Percentiles rank a stretch among this genome's conserved stretches.
Evolutionary conservation across 768 basidiomycete species (phyloP).

Genomic region (Auriscalpium microsporum): DNA sequence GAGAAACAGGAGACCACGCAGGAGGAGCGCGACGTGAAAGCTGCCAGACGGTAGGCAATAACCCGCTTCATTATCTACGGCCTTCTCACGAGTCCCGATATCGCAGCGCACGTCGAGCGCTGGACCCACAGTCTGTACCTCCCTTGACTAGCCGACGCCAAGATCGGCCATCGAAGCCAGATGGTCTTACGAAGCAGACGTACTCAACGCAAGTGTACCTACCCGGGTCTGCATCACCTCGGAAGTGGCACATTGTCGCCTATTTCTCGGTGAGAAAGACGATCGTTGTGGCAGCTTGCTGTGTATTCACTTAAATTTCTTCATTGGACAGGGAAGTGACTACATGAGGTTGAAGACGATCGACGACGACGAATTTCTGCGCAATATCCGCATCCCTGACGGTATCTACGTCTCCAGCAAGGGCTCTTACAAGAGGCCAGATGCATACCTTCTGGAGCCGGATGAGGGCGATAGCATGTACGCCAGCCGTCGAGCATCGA

Average conservation of each 20-base stretch:
- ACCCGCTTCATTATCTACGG: not conserved
- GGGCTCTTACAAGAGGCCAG: conserved; percentile 21
- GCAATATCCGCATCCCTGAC: conserved; percentile 55
- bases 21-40: conserved; percentile 72
- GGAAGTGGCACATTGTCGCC: conserved; percentile 80
- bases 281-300: not conserved
- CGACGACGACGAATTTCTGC: conserved; percentile 68
- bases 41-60: conserved; percentile 54
- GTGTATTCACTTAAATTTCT: conserved; percentile 1
- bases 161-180: conserved; percentile 68
- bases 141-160: conserved; percentile 61
- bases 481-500: conserved; percentile 9
- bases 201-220: conserved; percentile 70
- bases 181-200: conserved; percentile 81
- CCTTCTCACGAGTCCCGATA: not conserved
- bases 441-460: conserved; percentile 20
- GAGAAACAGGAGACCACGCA: conserved; percentile 76
- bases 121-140: conserved; percentile 50
- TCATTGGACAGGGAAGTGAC: conserved; percentile 48
- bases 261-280: conserved; percentile 59
- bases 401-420: conserved; percentile 72
- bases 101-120: conserved; percentile 45
- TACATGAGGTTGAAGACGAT: conserved; percentile 63
- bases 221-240: conserved; percentile 45
- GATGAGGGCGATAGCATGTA: conserved; percentile 20